Percentiles rank a stretch among this genome's conserved stretches.
Conservation (phyloP, 805 yeast species). For the Teunomyces atbi region DNA sequence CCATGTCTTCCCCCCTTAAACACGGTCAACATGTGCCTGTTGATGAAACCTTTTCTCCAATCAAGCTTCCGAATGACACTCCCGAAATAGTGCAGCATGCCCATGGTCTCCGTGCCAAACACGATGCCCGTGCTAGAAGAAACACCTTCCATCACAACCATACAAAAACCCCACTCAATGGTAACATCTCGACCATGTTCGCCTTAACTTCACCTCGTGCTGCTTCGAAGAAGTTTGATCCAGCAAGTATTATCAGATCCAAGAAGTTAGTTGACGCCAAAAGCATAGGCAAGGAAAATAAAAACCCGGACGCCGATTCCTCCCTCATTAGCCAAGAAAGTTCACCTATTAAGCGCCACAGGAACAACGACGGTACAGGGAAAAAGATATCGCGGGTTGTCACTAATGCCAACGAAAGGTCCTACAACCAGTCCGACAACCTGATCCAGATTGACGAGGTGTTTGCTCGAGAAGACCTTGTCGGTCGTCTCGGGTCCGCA, state of each 20-base stretch:
- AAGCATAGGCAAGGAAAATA: slow-evolving; percentile 9
- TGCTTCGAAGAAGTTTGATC: slow-evolving; percentile 7
- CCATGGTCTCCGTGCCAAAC: slow-evolving; percentile 47
- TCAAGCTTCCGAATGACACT: slow-evolving; percentile 12
- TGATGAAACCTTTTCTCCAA: slow-evolving; percentile 16
- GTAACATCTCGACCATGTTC: not conserved
- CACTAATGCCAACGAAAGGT: slow-evolving; percentile 18
- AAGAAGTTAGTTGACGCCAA: slow-evolving; percentile 17
- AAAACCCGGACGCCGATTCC: slow-evolving; percentile 17
- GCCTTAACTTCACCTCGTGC: slow-evolving; percentile 14
- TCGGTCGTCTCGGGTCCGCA: slow-evolving; percentile 15
- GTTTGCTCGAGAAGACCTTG: slow-evolving; percentile 23
- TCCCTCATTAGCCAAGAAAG: slow-evolving; percentile 12
- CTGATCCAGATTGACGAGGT: slow-evolving; percentile 21
- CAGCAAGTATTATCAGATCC: slow-evolving; percentile 14
- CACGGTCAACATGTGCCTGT: slow-evolving; percentile 5
- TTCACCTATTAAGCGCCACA: slow-evolving; percentile 17
- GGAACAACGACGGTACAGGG: slow-evolving; percentile 5
- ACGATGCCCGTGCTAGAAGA: slow-evolving; percentile 21
- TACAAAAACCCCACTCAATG: slow-evolving; percentile 11
- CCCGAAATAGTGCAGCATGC: slow-evolving; percentile 22
- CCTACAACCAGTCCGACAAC: slow-evolving; percentile 2
- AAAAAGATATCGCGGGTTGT: slow-evolving; percentile 20
- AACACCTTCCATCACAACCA: slow-evolving; percentile 14
- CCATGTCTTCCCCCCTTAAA: slow-evolving; percentile 7